Conservation (phyloP, 1,284 basidiomycete species). For the Anthracocystis setariae region DNA sequence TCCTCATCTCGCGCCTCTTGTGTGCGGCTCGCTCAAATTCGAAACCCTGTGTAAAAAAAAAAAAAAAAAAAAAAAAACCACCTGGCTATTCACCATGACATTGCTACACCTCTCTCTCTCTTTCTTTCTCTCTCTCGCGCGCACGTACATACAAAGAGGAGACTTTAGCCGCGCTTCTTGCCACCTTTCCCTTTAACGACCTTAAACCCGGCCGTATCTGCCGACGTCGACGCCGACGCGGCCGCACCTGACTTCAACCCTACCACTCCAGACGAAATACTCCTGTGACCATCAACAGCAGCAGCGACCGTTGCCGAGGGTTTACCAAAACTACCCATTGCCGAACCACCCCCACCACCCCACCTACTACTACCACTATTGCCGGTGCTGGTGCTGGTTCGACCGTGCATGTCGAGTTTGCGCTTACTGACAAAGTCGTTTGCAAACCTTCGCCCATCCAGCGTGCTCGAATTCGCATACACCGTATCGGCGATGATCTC, state of each 20-base stretch:
- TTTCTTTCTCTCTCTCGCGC: too few species aligned
- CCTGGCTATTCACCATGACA: too few species aligned
- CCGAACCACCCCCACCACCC: slow-evolving; percentile 11
- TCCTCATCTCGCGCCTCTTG: too few species aligned
- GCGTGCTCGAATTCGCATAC: slow-evolving; percentile 90
- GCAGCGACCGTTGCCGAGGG: too few species aligned
- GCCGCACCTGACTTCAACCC: background rate
- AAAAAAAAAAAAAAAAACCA: too few species aligned
- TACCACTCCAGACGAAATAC: too few species aligned
- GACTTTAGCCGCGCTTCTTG: slow-evolving; percentile 38
- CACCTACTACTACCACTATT: slow-evolving; percentile 6
- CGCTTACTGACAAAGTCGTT: slow-evolving; percentile 87
- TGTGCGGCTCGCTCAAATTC: too few species aligned
- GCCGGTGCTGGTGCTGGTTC: slow-evolving; percentile 2
- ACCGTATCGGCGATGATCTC: slow-evolving; percentile 70
- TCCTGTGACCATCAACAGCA: too few species aligned
- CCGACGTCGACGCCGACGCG: background rate
- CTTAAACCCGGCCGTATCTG: slow-evolving; percentile 46
- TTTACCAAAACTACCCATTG: slow-evolving; percentile 20
- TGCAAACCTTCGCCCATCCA: slow-evolving; percentile 93
- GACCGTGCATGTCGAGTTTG: slow-evolving; percentile 71
- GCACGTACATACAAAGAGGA: too few species aligned
- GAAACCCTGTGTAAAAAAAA: too few species aligned
- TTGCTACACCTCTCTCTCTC: too few species aligned
- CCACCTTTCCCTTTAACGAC: slow-evolving; percentile 58